Conservation (phyloP, 225 moss, liverwort and hornwort species). For the Ulota crispa region DNA sequence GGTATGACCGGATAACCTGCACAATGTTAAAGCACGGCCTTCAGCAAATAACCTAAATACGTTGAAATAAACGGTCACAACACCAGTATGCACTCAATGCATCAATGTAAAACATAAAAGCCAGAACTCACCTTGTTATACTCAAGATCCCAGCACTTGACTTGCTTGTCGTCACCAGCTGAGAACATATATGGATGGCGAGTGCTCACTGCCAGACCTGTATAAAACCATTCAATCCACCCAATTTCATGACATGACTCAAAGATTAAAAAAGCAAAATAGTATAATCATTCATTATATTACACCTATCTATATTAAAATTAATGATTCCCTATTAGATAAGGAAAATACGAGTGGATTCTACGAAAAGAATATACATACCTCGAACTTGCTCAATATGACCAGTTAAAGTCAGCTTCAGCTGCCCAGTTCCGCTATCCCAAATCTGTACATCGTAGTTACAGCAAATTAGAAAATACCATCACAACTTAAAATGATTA, state of each 20-base stretch:
- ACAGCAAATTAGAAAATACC: background rate
- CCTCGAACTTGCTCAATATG: conserved; percentile 99
- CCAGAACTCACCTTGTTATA: conserved; percentile 75
- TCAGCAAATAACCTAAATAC: background rate
- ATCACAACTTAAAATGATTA: background rate
- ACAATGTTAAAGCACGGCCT: background rate
- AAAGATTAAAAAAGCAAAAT: background rate
- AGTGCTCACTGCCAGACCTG: conserved; percentile 93
- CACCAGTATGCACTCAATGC: conserved; percentile 1
- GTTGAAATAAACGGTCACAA: background rate
- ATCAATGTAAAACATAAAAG: conserved; percentile 8
- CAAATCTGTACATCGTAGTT: conserved; percentile 65
- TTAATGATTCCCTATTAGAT: background rate
- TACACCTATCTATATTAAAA: background rate
- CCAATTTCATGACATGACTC: conserved; percentile 3
- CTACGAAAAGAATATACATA: conserved; percentile 14
- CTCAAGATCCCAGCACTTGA: conserved; percentile 99
- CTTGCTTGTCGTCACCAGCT: conserved; percentile 98
- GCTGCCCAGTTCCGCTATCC: conserved; percentile 91
- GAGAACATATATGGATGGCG: conserved; percentile 97
- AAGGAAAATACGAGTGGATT: background rate
- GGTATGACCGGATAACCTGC: conserved; percentile 96
- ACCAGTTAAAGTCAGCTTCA: conserved; percentile 89
- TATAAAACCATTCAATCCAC: conserved; percentile 22
- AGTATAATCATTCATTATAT: background rate